Evolutionary conservation across 768 basidiomycete genomes (phyloP).

Genomic region (Neoboletus magnificus): DNA sequence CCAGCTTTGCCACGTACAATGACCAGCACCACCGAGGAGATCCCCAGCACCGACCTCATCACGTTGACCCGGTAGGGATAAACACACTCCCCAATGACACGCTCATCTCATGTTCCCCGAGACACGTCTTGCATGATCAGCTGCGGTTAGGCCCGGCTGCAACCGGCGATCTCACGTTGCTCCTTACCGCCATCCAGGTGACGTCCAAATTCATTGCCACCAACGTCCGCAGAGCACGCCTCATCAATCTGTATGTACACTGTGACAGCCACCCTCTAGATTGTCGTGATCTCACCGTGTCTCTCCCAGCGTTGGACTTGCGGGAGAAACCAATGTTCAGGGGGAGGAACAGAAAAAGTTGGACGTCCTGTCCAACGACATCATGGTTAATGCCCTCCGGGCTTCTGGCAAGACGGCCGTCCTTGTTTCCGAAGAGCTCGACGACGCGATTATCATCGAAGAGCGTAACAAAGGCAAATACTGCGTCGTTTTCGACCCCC

Average conservation of each 20-base stretch:
- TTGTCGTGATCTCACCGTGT: background rate
- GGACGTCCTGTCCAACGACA: conserved; percentile 96
- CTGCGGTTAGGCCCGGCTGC: conserved; percentile 76
- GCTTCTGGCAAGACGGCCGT: conserved; percentile 97
- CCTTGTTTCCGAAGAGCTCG: conserved; percentile 94
- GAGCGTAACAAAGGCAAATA: conserved; percentile 79
- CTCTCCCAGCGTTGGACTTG: conserved; percentile 81
- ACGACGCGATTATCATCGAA: conserved; percentile 89
- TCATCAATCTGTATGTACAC: conserved; percentile 87
- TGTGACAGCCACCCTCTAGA: background rate
- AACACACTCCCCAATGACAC: background rate
- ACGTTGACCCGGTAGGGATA: conserved; percentile 80
- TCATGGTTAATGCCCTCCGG: conserved; percentile 96
- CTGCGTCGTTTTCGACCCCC: conserved; percentile 97
- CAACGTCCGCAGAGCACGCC: conserved; percentile 93
- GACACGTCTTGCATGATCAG: conserved; percentile 88
- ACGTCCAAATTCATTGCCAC: conserved; percentile 98
- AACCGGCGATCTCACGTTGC: conserved; percentile 90
- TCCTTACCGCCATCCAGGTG: conserved; percentile 93
- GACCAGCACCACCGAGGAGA: conserved; percentile 47
- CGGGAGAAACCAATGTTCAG: conserved; percentile 94
- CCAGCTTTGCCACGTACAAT: conserved; percentile 7
- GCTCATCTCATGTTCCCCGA: conserved; percentile 28
- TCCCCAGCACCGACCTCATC: conserved; percentile 82
- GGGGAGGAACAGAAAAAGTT: conserved; percentile 99